Percentiles rank a stretch among this genome's conserved stretches.
These are phyloP conservation scores for Cruciata laevipes DNA, from an alignment of 257 asterid species.

Conservation along the genomic window DNA sequence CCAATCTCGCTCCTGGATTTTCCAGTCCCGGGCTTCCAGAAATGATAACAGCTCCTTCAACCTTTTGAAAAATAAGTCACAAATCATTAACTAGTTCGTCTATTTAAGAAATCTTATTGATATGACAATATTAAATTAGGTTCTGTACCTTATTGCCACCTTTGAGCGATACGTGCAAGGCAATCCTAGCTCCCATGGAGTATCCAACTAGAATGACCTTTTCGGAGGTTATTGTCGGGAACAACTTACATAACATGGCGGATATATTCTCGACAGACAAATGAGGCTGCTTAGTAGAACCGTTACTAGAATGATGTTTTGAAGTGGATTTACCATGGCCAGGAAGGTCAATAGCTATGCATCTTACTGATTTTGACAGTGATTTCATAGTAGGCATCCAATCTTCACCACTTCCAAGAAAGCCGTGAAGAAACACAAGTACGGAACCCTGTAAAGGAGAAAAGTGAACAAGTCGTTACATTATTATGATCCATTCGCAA, in stretches of 20 bases:
- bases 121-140: not conserved
- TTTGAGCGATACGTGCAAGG: slow-evolving; percentile 67
- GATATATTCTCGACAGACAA: slow-evolving; percentile 57
- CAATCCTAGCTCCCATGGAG: slow-evolving; percentile 94
- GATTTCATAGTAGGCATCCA: slow-evolving; percentile 87
- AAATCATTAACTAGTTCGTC: not conserved
- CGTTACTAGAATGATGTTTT: slow-evolving; percentile 25
- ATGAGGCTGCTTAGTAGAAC: slow-evolving; percentile 29
- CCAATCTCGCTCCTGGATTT: slow-evolving; percentile 47
- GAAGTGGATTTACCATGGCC: slow-evolving; percentile 78
- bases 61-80: slow-evolving; percentile 32
- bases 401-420: slow-evolving; percentile 74
- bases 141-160: slow-evolving; percentile 49
- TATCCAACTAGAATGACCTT: slow-evolving; percentile 77
- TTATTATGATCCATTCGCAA: not conserved
- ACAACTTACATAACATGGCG: slow-evolving; percentile 46
- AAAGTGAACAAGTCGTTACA: not conserved
- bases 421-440: slow-evolving; percentile 82
- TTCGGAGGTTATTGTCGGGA: slow-evolving; percentile 35
- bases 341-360: slow-evolving; percentile 89
- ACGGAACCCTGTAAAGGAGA: slow-evolving; percentile 42
- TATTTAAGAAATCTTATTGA: not conserved
- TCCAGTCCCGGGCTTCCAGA: slow-evolving; percentile 92
- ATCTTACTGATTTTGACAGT: slow-evolving; percentile 58
- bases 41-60: slow-evolving; percentile 69